Base-by-base conservation (phyloP, 371 early-diverging fungal species). In the Zychaea mexicana region DNA sequence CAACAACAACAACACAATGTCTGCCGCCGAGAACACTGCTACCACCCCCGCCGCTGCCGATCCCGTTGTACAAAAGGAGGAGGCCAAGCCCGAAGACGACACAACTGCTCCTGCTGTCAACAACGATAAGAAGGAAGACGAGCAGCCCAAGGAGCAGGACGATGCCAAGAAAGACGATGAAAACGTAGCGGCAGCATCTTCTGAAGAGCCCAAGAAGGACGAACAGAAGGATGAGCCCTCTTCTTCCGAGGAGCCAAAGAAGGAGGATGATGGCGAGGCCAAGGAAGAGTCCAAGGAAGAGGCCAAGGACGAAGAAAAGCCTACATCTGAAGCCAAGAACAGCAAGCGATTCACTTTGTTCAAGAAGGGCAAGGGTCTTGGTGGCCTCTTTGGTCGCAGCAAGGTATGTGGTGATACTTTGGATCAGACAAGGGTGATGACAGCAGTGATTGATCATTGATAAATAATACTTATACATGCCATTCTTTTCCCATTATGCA, bases 281-380 rank as follows among this genome's bases (percentile, higher is more conserved):
- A 56, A 56, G 22, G 30, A 28, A 12, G 19, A 57, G 15, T 32
- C 15, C 26, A n/a, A 57, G 26, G 17, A 26, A 17, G 17, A 28
- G 12, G 39, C 39, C 9, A 9, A 39, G 17, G 39, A 39, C 39
- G 39, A 52, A 24, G 27, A 52, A 52, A 52, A 19, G n/a, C 8
- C 49, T n/a, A 9, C n/a, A 15, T 49, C 49, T 22, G 57, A 57
- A 15, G 22, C 27, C 24, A 45, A 58, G 42, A 12, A 39, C n/a
- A 58, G 30, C 8, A 58, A 58, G 30, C 59, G 59, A 17, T 58
- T 58, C 27, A 58, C 28, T 24, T 45, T 58, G 28, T 58, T 58
- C 45, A 53, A 62, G 54, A 65, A 65, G 31, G 30, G 45, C n/a
- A 60, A 60, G 36, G 55, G 56, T 27, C 56, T 65, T 27, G 59